Conservation (phyloP, 352 stramenopile species). For the Hyaloperonospora brassicae region DNA sequence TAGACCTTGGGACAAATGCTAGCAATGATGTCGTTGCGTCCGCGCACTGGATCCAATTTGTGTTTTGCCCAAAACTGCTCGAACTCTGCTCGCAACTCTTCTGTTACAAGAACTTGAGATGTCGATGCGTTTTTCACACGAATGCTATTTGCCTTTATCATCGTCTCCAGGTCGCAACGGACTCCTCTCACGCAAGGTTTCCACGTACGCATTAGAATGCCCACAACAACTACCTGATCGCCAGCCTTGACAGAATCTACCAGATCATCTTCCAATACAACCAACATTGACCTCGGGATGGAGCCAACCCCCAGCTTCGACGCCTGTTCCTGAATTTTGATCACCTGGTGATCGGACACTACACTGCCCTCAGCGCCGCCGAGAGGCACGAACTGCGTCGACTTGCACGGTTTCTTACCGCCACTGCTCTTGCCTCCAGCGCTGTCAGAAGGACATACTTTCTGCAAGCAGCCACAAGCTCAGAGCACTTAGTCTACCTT, state of each 20-base stretch:
- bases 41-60: conserved; percentile 36
- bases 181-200: conserved; percentile 60
- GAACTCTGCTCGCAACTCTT: conserved; percentile 87
- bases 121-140: conserved; percentile 57
- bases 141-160: conserved; percentile 72
- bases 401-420: conserved; percentile 67
- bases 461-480: conserved; percentile 19
- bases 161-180: conserved; percentile 87
- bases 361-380: conserved; percentile 36
- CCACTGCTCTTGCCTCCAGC: conserved; percentile 21
- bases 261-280: conserved; percentile 90
- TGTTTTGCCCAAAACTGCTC: conserved; percentile 83
- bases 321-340: conserved; percentile 95
- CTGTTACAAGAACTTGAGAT: conserved; percentile 54
- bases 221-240: conserved; percentile 92
- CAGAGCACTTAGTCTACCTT: background rate
- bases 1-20: conserved; percentile 93
- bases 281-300: conserved; percentile 90
- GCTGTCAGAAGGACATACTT: conserved; percentile 42
- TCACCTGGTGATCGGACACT: conserved; percentile 84
- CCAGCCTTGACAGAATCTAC: conserved; percentile 87
- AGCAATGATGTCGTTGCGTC: conserved; percentile 88
- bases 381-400: conserved; percentile 58
- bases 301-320: conserved; percentile 87
- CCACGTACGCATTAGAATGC: conserved; percentile 92